Percentiles rank a stretch among this genome's conserved stretches.
phyloP scores from a whole-genome alignment of 1,139 yeast species.

The Diutina pseudorugosa region DNA sequence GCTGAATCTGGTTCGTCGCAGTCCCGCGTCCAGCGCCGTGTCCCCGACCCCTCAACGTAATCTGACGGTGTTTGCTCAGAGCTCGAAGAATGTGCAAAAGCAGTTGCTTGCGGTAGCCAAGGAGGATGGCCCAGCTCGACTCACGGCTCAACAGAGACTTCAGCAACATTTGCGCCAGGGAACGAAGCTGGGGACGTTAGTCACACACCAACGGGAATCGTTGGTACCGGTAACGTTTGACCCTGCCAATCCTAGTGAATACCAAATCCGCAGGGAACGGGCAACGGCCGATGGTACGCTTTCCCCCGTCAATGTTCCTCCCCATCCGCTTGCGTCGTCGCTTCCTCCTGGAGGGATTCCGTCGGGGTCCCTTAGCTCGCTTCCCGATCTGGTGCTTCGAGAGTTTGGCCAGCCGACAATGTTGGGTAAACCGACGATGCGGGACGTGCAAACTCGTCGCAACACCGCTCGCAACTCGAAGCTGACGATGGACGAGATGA shows the following conservation, averaged over 20 bases:
- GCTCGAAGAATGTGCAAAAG: not conserved
- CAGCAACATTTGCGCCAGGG: slow-evolving; percentile 30
- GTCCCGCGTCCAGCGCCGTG: not conserved
- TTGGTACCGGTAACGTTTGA: slow-evolving; percentile 28
- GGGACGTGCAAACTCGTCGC: slow-evolving; percentile 1
- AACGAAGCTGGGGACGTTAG: slow-evolving; percentile 25
- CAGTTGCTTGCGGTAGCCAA: slow-evolving; percentile 1
- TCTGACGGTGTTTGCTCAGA: not conserved
- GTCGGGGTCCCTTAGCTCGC: not conserved
- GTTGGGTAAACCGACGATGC: not conserved
- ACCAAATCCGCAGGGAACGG: slow-evolving; percentile 5
- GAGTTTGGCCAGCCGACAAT: not conserved
- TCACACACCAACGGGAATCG: slow-evolving; percentile 28
- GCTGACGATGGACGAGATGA: not conserved
- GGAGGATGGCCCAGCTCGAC: slow-evolving; percentile 4
- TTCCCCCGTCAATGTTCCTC: not conserved
- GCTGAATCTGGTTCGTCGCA: not conserved
- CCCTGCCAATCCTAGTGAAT: slow-evolving; percentile 25
- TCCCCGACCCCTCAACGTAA: not conserved
- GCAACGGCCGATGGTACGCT: not conserved
- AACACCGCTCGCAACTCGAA: not conserved
- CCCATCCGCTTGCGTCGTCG: not conserved
- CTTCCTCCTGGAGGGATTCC: slow-evolving; percentile 1
- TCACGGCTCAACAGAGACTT: slow-evolving; percentile 29
- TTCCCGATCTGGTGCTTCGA: not conserved